Evolutionary conservation across 1,284 basidiomycete genomes (phyloP), one percentile per base, ranked within the genome.

Genomic region (Moesziomyces aphidis): DNA sequence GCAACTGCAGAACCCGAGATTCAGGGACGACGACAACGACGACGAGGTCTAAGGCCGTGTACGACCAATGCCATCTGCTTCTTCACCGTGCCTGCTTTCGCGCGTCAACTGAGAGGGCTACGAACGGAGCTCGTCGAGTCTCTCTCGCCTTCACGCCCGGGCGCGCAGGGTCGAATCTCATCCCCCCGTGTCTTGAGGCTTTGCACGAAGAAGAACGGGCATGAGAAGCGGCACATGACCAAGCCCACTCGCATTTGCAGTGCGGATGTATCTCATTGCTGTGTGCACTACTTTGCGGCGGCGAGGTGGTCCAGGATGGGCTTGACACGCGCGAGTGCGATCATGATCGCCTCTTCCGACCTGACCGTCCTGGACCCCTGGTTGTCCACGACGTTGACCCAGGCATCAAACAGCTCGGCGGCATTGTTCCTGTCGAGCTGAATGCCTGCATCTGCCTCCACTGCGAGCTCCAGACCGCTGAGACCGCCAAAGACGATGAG

Each of bases 11-110:
- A 85, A 85, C 52, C 84, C 85, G 2, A 71, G 83, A 21, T 85
- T 85, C 58, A 80, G 84, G 44, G 80, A 80, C 51, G 78, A 85
- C 44, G 74, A 79, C 19, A 83, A 85, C 49, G 82, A 81, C 24
- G 84, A 80, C 11, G 79, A 79, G 7, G 62, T 50, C 9, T 70
- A n/a, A 50, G 3, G 17, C 17, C 39, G 3, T 22, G n/a, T 31
- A 13, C 31, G 10, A 43, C 39, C 43, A 44, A 56, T 43, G 19
- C 17, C 21, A 34, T 34, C 31, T 34, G 31, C 13, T 13, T 13
- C 13, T 34, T 4, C 1, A 34, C 31, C 31, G 11, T 10, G 31
- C 31, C 11, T 11, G 4, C 31, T 26, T 26, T n/a, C n/a, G n/a
- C n/a, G n/a, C n/a, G n/a, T n/a, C n/a, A n/a, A n/a, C n/a, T n/a